A percentile compares a stretch with the other conserved stretches of the same genome.
Evolutionary conservation across 2,329 filamentous ascomycete species (phyloP).

Genomic region (Apiospora phragmitis): DNA sequence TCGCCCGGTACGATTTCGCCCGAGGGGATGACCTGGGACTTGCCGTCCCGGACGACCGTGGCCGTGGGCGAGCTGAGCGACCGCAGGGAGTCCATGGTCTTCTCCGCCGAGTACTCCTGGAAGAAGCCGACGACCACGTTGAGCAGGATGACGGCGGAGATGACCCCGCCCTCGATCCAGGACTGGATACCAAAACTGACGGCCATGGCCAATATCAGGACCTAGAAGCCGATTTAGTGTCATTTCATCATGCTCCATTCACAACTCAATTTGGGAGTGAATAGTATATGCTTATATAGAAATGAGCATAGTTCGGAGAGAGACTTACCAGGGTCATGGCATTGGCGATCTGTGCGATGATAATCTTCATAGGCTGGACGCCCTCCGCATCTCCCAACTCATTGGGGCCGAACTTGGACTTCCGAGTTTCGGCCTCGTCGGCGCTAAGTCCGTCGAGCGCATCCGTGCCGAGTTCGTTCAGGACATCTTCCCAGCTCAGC

Average conservation of each 20-base stretch:
- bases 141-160: slow-evolving; percentile 44
- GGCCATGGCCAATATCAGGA: slow-evolving; percentile 53
- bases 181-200: slow-evolving; percentile 53
- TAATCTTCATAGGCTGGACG: slow-evolving; percentile 58
- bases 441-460: slow-evolving; percentile 55
- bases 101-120: slow-evolving; percentile 56
- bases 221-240: slow-evolving; percentile 22
- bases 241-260: too few species aligned
- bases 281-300: too few species aligned
- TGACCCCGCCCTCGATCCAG: slow-evolving; percentile 57
- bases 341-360: slow-evolving; percentile 63
- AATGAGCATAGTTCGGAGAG: too few species aligned
- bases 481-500: slow-evolving; percentile 46
- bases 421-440: slow-evolving; percentile 49
- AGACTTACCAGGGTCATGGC: slow-evolving; percentile 61
- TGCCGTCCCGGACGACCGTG: slow-evolving; percentile 50
- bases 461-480: slow-evolving; percentile 53
- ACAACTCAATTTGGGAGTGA: too few species aligned
- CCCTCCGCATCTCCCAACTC: slow-evolving; percentile 57
- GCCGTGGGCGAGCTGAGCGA: slow-evolving; percentile 52
- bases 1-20: slow-evolving; percentile 58
- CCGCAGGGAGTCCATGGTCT: slow-evolving; percentile 54
- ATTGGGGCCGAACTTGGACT: slow-evolving; percentile 59
- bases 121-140: slow-evolving; percentile 40
- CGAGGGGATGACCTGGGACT: slow-evolving; percentile 51